Conservation (phyloP, 306 rosid species). For the Fragaria nilgerrensis region DNA sequence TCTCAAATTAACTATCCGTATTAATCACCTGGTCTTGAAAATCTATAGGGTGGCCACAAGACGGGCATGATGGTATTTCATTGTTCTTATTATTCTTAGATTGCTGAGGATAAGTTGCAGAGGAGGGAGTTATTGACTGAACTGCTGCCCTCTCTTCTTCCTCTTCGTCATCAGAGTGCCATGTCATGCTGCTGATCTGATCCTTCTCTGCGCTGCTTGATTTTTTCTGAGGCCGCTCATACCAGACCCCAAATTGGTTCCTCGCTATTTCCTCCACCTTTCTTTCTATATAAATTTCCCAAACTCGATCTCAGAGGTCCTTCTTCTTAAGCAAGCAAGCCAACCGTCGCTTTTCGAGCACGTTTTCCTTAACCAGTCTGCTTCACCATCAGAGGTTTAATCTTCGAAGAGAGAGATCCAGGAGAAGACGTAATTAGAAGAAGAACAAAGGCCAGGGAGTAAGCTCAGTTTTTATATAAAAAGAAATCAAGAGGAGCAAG, state of each 20-base stretch:
- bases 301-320: background rate
- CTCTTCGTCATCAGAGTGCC: slow-evolving; percentile 57
- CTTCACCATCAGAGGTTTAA: background rate
- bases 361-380: background rate
- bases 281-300: background rate
- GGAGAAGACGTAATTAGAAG: slow-evolving; percentile 3
- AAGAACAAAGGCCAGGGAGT: slow-evolving; percentile 16
- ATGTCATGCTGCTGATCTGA: slow-evolving; percentile 43
- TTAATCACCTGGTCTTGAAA: slow-evolving; percentile 58
- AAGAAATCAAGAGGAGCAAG: background rate
- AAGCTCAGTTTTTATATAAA: background rate
- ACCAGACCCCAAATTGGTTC: slow-evolving; percentile 27
- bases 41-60: slow-evolving; percentile 66
- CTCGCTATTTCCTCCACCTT: slow-evolving; percentile 35
- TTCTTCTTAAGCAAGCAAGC: background rate
- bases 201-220: slow-evolving; percentile 21
- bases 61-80: slow-evolving; percentile 60
- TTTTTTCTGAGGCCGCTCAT: slow-evolving; percentile 28
- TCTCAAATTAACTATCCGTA: background rate
- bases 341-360: background rate
- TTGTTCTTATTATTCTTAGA: slow-evolving; percentile 5
- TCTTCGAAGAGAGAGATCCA: background rate
- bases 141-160: slow-evolving; percentile 38
- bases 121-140: slow-evolving; percentile 22
- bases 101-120: background rate